Evolutionary conservation across 306 rosid species (phyloP), one percentile per base, ranked within the genome.

Genomic region (Vigna mungo): DNA sequence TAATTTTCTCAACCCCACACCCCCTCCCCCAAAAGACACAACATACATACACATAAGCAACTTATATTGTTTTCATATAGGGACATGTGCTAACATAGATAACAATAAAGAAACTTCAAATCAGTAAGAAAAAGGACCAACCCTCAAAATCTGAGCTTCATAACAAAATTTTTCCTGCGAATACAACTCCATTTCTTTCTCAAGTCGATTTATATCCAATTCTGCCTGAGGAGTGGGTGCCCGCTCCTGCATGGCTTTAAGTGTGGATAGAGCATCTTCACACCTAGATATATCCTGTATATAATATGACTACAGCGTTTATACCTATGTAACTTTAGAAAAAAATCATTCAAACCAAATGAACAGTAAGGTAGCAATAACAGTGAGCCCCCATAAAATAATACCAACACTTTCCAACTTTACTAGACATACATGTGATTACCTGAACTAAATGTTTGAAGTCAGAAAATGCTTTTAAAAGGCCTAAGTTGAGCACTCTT

Each of bases 381-480:
- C 8, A 72, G 59, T 69, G 61, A 43, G 55, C 15, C 60, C 48
- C 73, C 34, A 67, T 49, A 74, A 80, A 48, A 74, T 63, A 66
- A 80, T 23, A 63, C 12, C 44, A 77, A 34, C 70, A 58, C 51
- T 52, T 43, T 56, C 11, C n/a, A 81, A 65, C 54, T 48, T 66
- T 23, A 55, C 63, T 68, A 67, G 37, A 53, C 58, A 73, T 39
- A 47, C 53, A 67, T 34, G 61, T 62, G 36, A 55, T 83, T 90
- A 96, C 99, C 99, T 96, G 99, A 76, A 84, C 96, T 78, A 96
- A 86, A 89, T 96, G 98, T 84, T 91, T 93, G 89, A 88, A 96
- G 89, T 96, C 98, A 32, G 98, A 92, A 80, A 96, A 88, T 80
- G 97, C 97, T 84, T 93, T 96, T 73, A 96, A 87, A 81, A 96